These are phyloP conservation scores for Lathyrus tuberosus DNA, from an alignment of 306 rosid genomes.

Conservation along the genomic window DNA sequence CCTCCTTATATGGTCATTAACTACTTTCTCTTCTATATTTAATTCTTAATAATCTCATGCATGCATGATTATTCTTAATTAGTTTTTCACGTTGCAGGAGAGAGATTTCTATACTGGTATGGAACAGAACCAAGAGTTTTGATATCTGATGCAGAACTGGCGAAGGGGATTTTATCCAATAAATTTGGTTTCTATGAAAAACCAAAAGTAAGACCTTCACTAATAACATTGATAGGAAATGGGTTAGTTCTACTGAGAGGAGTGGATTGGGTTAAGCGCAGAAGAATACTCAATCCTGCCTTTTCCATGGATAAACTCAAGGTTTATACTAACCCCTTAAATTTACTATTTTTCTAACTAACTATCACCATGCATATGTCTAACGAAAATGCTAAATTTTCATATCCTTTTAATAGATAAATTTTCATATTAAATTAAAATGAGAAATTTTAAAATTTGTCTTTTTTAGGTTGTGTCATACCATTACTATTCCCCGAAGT, in stretches of 20 bases:
- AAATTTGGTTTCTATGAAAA: too few relatives aligned
- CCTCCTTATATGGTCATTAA: constrained; percentile 35
- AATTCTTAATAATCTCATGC: background rate
- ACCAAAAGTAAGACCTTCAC: too few relatives aligned
- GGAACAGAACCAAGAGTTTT: too few relatives aligned
- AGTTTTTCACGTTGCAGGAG: constrained; percentile 36
- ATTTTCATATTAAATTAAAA: too few relatives aligned
- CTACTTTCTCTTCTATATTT: constrained; percentile 15
- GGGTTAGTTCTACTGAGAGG: constrained; percentile 29
- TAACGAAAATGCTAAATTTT: too few relatives aligned
- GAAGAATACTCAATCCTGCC: constrained; percentile 45
- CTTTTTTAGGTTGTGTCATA: too few relatives aligned
- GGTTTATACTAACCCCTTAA: background rate
- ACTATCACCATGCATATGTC: constrained; percentile 1
- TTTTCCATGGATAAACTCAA: constrained; percentile 43
- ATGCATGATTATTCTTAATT: background rate
- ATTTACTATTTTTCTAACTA: background rate
- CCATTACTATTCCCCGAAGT: too few relatives aligned
- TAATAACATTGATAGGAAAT: constrained; percentile 9
- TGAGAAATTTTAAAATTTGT: background rate
- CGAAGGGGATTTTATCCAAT: too few relatives aligned
- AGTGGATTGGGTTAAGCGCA: constrained; percentile 32
- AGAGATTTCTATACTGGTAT: too few relatives aligned
- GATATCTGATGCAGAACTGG: too few relatives aligned
- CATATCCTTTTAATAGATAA: too few relatives aligned